Percentiles rank a stretch among this genome's conserved stretches.
Conservation (phyloP, 2,329 filamentous ascomycete species). For the Didymella lethalis region DNA sequence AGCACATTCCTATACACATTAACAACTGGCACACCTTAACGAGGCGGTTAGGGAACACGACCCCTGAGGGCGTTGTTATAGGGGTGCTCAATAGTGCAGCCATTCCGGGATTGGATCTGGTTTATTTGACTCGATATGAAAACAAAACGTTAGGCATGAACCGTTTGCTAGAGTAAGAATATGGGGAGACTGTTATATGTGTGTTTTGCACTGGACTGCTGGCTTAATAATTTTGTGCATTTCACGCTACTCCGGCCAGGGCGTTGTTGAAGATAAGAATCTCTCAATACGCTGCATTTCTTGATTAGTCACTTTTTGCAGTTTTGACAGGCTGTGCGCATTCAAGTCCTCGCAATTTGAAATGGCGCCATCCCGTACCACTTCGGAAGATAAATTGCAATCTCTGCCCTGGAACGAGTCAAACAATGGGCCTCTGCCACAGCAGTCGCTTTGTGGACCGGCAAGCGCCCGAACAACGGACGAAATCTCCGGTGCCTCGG, state of each 20-base stretch:
- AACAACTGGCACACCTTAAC: constrained; percentile 45
- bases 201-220: neutral
- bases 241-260: neutral
- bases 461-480: neutral
- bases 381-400: too few species aligned
- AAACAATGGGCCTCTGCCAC: neutral
- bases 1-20: neutral
- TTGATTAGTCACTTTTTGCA: too few species aligned
- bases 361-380: neutral
- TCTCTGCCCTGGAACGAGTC: neutral
- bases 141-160: neutral
- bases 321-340: too few species aligned
- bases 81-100: constrained; percentile 1
- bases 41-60: constrained; percentile 48
- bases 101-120: neutral
- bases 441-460: neutral
- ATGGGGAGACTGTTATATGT: neutral
- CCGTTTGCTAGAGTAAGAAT: neutral
- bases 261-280: neutral
- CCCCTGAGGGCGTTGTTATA: constrained; percentile 33
- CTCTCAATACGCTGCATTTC: too few species aligned
- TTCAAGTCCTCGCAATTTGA: neutral
- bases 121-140: neutral
- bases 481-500: constrained; percentile 3
- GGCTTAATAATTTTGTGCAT: constrained; percentile 8